Evolutionary conservation across 2,329 filamentous ascomycete genomes (phyloP), one percentile per base, ranked within the genome.

Genomic region (Fusarium robinianum): DNA sequence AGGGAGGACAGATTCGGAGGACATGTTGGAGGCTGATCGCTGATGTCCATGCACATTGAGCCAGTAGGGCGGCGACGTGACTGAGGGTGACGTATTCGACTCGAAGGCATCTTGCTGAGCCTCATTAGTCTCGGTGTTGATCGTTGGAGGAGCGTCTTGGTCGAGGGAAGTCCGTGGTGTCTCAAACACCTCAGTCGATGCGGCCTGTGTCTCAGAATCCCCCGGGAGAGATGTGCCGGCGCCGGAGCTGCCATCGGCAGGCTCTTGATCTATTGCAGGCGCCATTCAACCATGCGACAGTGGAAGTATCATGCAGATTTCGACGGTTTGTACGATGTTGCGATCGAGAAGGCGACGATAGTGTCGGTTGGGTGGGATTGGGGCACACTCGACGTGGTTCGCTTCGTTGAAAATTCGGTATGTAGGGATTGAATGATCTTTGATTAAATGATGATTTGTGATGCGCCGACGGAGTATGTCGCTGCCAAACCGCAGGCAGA

Each of bases 1-100:
- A 1, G 72, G 70, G n/a, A 79, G 66, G 25, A 76, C 61, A 27
- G 76, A 79, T 26, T 77, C 71, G 37, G 59, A 65, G 6, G 79
- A 81, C 14, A 72, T 58, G 48, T 66, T 76, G n/a, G 71, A 74
- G 10, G 63, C 48, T 35, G 58, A 65, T 21, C 73, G 68, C 30
- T 63, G 61, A 49, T 73, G 72, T 3, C 51, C 43, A 8, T 52
- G 56, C 41, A 63, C 51, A 42, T 66, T 67, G 32, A 61, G 55
- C 74, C 74, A 77, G 59, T 76, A 77, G 5, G 73, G 73, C 14
- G 74, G 74, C 12, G 69, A 67, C 3, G 61, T 67, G 16, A 68
- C 50, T 8, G 69, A 63, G 42, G 44, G 54, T 9, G 58, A 52
- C 3, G 65, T 41, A 8, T 51, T 55, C 6, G 58, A 60, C 4